Evolutionary conservation across 352 stramenopile species (phyloP).

Genomic region (Phytophthora pseudosyringae): DNA sequence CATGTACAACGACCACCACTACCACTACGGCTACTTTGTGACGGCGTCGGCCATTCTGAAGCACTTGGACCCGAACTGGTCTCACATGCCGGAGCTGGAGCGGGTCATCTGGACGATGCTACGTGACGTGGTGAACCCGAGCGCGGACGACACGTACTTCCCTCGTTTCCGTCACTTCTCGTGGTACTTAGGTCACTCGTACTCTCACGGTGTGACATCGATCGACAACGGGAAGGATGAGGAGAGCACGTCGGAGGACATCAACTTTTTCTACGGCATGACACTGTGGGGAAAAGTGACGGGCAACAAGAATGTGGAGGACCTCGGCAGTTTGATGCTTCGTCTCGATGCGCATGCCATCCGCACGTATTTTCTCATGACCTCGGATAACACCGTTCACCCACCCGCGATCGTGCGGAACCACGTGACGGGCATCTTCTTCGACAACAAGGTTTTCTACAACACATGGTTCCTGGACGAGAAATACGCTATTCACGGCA

Average conservation of each 20-base stretch:
- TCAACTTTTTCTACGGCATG: slow-evolving; percentile 87
- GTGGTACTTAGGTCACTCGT: slow-evolving; percentile 81
- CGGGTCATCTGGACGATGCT: slow-evolving; percentile 69
- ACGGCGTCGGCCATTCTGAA: slow-evolving; percentile 65
- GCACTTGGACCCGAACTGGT: slow-evolving; percentile 69
- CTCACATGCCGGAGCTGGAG: slow-evolving; percentile 59
- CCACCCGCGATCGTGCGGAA: slow-evolving; percentile 69
- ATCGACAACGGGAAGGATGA: slow-evolving; percentile 76
- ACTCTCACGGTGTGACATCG: slow-evolving; percentile 69
- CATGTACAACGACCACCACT: slow-evolving; percentile 88
- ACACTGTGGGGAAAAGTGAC: slow-evolving; percentile 72
- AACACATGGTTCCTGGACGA: slow-evolving; percentile 75
- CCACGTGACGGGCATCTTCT: slow-evolving; percentile 80
- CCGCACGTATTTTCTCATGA: slow-evolving; percentile 77
- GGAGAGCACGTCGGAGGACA: slow-evolving; percentile 78
- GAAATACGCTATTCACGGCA: slow-evolving; percentile 77
- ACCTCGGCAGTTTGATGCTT: slow-evolving; percentile 80
- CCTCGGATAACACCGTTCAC: slow-evolving; percentile 63
- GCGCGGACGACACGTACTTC: slow-evolving; percentile 54
- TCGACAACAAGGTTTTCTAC: slow-evolving; percentile 81
- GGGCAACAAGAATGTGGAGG: slow-evolving; percentile 60
- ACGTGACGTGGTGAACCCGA: slow-evolving; percentile 77
- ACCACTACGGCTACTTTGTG: slow-evolving; percentile 84
- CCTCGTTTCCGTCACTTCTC: slow-evolving; percentile 78
- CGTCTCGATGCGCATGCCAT: slow-evolving; percentile 67